Evolutionary conservation across 345 rosid genomes (phyloP), one percentile per base, ranked within the genome.

Genomic region (Lumnitzera racemosa): DNA sequence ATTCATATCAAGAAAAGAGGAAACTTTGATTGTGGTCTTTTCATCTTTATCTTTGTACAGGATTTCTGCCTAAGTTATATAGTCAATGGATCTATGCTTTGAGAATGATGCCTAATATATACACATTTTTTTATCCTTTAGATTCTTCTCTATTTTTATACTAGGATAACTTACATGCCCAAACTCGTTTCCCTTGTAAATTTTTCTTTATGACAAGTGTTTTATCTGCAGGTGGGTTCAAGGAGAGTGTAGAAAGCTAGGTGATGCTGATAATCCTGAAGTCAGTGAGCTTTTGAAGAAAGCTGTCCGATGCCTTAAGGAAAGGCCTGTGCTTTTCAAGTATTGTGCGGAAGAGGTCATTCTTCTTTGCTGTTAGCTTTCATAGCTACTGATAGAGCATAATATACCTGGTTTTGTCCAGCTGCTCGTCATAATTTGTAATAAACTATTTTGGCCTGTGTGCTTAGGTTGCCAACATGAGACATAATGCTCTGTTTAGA

Each of bases 271-370:
- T 78, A 90, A 88, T 67, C 96, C 99, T 54, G 99, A 90, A 82
- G 95, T 90, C 54, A 68, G 79, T 57, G 96, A 90, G 10, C 90
- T 90, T 66, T 72, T 90, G 71, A 88, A 78, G 72, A 90, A 81
- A 6, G 96, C 95, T 56, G 87, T 94, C 52, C 67, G 83, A 25
- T 90, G 96, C 74, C 95, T 94, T 53, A 90, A 81, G 69, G 99
- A 94, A 69, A 90, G 95, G 76, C 96, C 97, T 0, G 91, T 83
- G 51, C 97, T 94, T 74, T 94, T 88, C 83, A 94, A 90, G 72
- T 94, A 90, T 71, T 94, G 99, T 82, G 97, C 99, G 15, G 99
- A 94, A 76, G 99, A 94, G 97, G 97, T 94, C 72, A 67, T 74
- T 75, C 61, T 54, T 17, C 31, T 24, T 46, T 56, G 7, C 11